A percentile compares a stretch with the other conserved stretches of the same genome.
These are phyloP conservation scores for Boletellus ananiceps DNA, from an alignment of 768 basidiomycete genomes.

Conservation along the genomic window DNA sequence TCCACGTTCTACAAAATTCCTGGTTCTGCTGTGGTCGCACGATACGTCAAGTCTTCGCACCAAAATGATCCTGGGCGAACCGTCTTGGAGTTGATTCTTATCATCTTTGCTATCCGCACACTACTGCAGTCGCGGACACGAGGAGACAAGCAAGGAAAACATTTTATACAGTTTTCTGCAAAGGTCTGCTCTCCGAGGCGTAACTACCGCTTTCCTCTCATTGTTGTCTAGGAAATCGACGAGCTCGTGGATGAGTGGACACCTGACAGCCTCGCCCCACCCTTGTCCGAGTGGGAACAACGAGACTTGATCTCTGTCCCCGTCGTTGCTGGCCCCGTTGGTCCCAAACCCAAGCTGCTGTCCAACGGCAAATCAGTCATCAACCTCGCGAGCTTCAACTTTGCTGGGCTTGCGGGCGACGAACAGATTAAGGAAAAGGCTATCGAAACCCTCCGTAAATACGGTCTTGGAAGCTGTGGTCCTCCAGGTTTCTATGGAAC, in stretches of 20 bases:
- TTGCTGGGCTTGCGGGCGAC: slow-evolving; percentile 83
- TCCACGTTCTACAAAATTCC: slow-evolving; percentile 70
- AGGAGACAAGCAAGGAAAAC: slow-evolving; percentile 76
- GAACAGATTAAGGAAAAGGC: slow-evolving; percentile 84
- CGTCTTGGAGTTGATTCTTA: slow-evolving; percentile 80
- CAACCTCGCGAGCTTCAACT: slow-evolving; percentile 91
- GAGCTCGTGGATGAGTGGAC: slow-evolving; percentile 95
- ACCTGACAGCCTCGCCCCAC: slow-evolving; percentile 75
- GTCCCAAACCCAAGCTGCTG: slow-evolving; percentile 78
- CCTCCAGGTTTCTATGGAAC: slow-evolving; percentile 98
- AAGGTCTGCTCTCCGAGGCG: slow-evolving; percentile 52
- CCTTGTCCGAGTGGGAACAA: slow-evolving; percentile 54
- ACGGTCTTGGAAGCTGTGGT: slow-evolving; percentile 93
- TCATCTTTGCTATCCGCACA: slow-evolving; percentile 85
- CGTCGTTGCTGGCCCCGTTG: slow-evolving; percentile 72
- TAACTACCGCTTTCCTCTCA: not conserved
- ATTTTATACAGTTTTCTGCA: slow-evolving; percentile 87
- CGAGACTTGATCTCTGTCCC: slow-evolving; percentile 73
- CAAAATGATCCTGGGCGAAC: slow-evolving; percentile 94
- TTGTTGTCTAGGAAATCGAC: slow-evolving; percentile 75
- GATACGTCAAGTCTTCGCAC: slow-evolving; percentile 93
- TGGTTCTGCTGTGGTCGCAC: slow-evolving; percentile 77
- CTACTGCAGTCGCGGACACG: slow-evolving; percentile 87
- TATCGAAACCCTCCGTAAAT: slow-evolving; percentile 77
- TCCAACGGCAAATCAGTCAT: slow-evolving; percentile 66